These are phyloP conservation scores for Mycena belliarum DNA, from an alignment of 768 basidiomycete species.

Conservation along the genomic window DNA sequence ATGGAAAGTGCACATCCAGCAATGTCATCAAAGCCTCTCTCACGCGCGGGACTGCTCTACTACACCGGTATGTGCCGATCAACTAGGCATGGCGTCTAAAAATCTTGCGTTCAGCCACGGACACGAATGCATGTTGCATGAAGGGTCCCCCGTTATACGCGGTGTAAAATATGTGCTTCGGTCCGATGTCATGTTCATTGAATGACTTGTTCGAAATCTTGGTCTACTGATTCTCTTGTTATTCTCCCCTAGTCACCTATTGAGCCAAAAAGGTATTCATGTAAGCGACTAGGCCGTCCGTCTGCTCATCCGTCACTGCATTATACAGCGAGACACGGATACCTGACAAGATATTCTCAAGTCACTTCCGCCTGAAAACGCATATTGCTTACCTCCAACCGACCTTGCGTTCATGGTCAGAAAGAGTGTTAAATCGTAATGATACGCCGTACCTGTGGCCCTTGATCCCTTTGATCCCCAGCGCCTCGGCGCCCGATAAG, in stretches of 20 bases:
- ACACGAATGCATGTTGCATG: slow-evolving; percentile 69
- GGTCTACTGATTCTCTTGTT: too few species aligned
- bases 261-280: slow-evolving; percentile 53
- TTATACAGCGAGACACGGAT: slow-evolving; percentile 89
- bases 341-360: slow-evolving; percentile 42
- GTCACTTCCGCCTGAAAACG: not conserved
- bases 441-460: slow-evolving; percentile 78
- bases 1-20: slow-evolving; percentile 48
- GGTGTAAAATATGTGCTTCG: slow-evolving; percentile 75
- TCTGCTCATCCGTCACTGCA: slow-evolving; percentile 76
- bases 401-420: slow-evolving; percentile 18
- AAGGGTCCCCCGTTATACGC: slow-evolving; percentile 61
- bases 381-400: slow-evolving; percentile 11
- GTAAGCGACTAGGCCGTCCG: slow-evolving; percentile 59
- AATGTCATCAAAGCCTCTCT: slow-evolving; percentile 54
- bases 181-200: slow-evolving; percentile 69
- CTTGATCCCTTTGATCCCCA: slow-evolving; percentile 83
- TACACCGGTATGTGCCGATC: slow-evolving; percentile 53
- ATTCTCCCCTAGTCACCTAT: too few species aligned
- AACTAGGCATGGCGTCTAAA: not conserved
- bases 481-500: slow-evolving; percentile 74
- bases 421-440: not conserved
- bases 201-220: not conserved
- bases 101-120: slow-evolving; percentile 53
- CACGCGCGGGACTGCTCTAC: slow-evolving; percentile 61